Conservation (phyloP, 1,284 basidiomycete genomes). For the Gymnopus androsaceus region DNA sequence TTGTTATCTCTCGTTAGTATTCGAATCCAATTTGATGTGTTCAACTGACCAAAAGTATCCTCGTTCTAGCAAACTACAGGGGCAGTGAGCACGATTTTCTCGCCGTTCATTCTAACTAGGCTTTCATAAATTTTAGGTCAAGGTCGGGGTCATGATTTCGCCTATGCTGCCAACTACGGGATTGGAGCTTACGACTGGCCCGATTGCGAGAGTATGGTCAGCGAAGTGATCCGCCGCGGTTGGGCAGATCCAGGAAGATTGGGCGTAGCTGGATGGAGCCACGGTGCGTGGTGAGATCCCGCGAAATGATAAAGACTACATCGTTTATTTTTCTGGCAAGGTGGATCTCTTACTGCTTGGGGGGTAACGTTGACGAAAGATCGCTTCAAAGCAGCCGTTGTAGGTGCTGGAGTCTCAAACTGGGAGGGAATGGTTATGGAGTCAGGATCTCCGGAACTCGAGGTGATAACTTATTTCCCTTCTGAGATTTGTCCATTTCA, state of each 20-base stretch:
- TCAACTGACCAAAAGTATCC: too few relatives aligned
- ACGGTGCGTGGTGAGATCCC: conserved; percentile 23
- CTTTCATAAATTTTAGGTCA: conserved; percentile 24
- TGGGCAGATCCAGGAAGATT: conserved; percentile 30
- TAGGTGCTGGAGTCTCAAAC: conserved; percentile 33
- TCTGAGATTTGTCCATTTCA: neutral
- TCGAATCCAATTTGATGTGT: too few relatives aligned
- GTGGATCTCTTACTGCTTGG: conserved; percentile 35
- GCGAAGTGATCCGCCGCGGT: conserved; percentile 30
- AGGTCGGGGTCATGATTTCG: conserved; percentile 33
- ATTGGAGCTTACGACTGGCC: conserved; percentile 28
- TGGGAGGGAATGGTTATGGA: conserved; percentile 38
- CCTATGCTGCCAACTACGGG: conserved; percentile 24
- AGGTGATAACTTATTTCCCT: conserved; percentile 21
- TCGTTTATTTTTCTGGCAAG: conserved; percentile 14
- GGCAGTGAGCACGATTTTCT: conserved; percentile 27
- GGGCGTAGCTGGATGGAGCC: conserved; percentile 36
- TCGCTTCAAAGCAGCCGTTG: conserved; percentile 31
- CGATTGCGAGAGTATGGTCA: conserved; percentile 36
- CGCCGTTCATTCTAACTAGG: neutral
- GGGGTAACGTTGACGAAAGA: conserved; percentile 34
- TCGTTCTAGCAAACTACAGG: conserved; percentile 37
- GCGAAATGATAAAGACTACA: neutral
- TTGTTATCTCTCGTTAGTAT: conserved; percentile 34
- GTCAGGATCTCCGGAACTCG: conserved; percentile 33